Evolutionary conservation across 805 yeast genomes (phyloP), one percentile per base, ranked within the genome.

Genomic region (Cyberlindnera meyerae): DNA sequence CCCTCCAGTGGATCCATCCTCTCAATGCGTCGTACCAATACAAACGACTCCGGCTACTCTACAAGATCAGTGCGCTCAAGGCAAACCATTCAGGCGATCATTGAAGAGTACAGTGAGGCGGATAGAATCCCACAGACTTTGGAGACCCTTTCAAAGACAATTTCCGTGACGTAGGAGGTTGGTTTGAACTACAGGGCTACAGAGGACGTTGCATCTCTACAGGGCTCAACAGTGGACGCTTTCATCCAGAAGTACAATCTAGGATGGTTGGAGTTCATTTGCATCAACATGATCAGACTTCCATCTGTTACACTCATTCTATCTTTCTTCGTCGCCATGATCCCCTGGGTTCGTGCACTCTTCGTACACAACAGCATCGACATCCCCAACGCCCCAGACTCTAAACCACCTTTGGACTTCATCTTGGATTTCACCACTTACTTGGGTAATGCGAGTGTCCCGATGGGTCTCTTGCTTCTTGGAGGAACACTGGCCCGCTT

Each of bases 401-500:
- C 70, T 1, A 66, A 69, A 38, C 97, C 97, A 0, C 89, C 94
- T 0, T 65, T 90, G 21, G 86, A 86, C 24, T 89, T 89, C 46
- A 38, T 89, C 5, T 83, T 90, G 77, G 96, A 90, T 54, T 76
- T 80, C 46, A 69, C 90, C 0, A 55, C 74, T 3, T 90, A 90
- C 54, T 65, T 90, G 7, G 96, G 96, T 0, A 77, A 77, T 18
- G 96, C 96, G 0, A 77, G 84, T 33, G 95, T 90, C 24, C 97
- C 97, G 1, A 60, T 86, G 40, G 97, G 97, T 0, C 64, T 90
- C 42, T 57, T 86, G 30, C 54, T 90, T 40, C 60, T 90, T 20
- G 97, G 97, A 2, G 95, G 90, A 13, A 87, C 96, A 2, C 76
- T 90, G 28, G 83, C 96, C 1, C 65, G 96, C 32, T 68, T 90